Evolutionary conservation across 2,329 filamentous ascomycete species (phyloP), one percentile per base, ranked within the genome.

Genomic region (Fusarium sp.): DNA sequence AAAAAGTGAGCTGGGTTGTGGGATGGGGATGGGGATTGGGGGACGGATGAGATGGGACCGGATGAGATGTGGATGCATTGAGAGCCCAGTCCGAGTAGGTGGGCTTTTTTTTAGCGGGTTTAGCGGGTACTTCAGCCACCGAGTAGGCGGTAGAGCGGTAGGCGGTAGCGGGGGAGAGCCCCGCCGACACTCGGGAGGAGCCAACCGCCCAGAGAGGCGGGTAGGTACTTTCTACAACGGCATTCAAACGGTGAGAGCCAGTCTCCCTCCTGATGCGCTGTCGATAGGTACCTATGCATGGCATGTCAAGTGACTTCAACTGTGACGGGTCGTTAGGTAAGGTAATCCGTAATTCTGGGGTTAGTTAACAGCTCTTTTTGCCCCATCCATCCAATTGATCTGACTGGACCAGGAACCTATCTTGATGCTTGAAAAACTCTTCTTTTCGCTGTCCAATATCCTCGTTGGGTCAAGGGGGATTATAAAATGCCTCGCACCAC

Each of bases 121-220:
- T 48, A 62, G 59, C 58, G 61, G 61, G 44, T 36, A 54, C 46
- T 47, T 65, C 47, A 65, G 57, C 61, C 61, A 65, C 61, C 61
- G 15, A 58, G 19, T 19, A 19, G 19, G 19, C 19, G 19, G 19
- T 44, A 39, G 31, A 49, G 32, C 61, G 26, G 40, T 29, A 38
- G 34, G 34, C 34, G 15, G 36, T 10, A n/a, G 31, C 31, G 36
- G 36, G 36, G 36, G 8, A 22, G 15, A 13, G 36, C 55, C 57
- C 61, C 61, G 38, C 61, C 43, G 40, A 35, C 51, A 49, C 39
- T 57, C 34, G 47, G 49, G 53, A 65, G 50, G 39, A 10, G 15
- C n/a, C 9, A 31, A 15, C 19, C 45, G 34, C 24, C 42, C 15
- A 59, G 51, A 6, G n/a, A 32, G 40, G 60, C 51, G 41, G 53